Evolutionary conservation across 192 early-diverging fungal genomes (phyloP).

Genomic region (Coemansia sp.): DNA sequence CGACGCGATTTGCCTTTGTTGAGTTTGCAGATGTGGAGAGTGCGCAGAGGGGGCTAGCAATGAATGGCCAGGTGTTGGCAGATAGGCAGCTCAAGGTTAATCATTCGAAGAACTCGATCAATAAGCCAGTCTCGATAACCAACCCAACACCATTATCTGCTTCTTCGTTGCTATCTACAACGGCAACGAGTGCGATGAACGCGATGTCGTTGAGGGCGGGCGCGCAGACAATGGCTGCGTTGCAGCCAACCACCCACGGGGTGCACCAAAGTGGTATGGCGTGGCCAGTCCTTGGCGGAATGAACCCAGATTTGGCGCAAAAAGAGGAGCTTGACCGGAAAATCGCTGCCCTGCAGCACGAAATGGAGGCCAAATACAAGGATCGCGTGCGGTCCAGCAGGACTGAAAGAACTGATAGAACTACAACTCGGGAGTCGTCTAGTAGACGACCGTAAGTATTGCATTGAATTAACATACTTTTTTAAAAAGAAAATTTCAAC

Average conservation of each 20-base stretch:
- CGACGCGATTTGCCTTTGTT: constrained; percentile 73
- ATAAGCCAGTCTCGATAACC: too few relatives aligned
- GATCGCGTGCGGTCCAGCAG: too few relatives aligned
- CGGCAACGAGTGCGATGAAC: too few relatives aligned
- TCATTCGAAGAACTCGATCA: constrained; percentile 75
- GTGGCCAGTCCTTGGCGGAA: constrained; percentile 38
- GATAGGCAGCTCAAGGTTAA: constrained; percentile 71
- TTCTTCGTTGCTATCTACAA: too few relatives aligned
- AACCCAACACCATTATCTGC: too few relatives aligned
- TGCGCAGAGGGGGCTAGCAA: constrained; percentile 58
- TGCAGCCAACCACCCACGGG: neutral
- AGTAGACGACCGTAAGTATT: too few relatives aligned
- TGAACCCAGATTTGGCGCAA: neutral
- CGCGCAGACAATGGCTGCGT: neutral
- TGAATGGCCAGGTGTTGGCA: constrained; percentile 64
- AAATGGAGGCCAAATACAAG: too few relatives aligned
- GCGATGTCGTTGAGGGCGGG: neutral
- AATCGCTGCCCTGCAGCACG: too few relatives aligned
- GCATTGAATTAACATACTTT: too few relatives aligned
- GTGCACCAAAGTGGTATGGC: constrained; percentile 14
- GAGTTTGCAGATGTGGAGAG: constrained; percentile 66
- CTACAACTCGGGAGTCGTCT: too few relatives aligned
- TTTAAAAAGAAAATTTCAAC: too few relatives aligned
- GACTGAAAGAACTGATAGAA: too few relatives aligned
- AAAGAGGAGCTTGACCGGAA: neutral